A percentile compares a stretch with the other conserved stretches of the same genome.
These are phyloP conservation scores for Annulohypoxylon nitens DNA, from an alignment of 495 filamentous ascomycete genomes.

Conservation along the genomic window DNA sequence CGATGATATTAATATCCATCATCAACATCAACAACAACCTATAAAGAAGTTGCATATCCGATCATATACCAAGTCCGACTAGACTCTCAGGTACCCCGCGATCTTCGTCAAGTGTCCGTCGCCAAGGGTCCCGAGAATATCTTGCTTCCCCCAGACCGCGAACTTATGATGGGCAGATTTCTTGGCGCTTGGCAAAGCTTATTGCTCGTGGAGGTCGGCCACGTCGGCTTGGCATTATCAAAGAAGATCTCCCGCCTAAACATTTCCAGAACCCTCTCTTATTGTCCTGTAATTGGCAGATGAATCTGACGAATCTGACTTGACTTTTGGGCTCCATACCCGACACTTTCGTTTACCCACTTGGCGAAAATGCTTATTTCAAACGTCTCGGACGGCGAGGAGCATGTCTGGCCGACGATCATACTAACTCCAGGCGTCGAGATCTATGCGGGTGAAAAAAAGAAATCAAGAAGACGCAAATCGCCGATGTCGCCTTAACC, in stretches of 20 bases:
- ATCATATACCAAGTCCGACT: constrained; percentile 29
- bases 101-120: constrained; percentile 33
- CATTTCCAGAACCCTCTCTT: constrained; percentile 6
- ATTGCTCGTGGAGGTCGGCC: constrained; percentile 46
- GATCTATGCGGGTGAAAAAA: not conserved
- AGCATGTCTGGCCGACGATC: not conserved
- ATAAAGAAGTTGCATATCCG: constrained; percentile 6
- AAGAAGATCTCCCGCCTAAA: constrained; percentile 34
- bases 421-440: not conserved
- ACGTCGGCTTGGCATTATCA: constrained; percentile 45
- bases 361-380: constrained; percentile 32
- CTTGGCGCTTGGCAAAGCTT: constrained; percentile 54
- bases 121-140: constrained; percentile 40
- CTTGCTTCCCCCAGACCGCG: constrained; percentile 37
- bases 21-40: not conserved
- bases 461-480: not conserved
- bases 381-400: constrained; percentile 1
- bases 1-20: not conserved
- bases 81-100: constrained; percentile 36
- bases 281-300: constrained; percentile 20
- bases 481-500: not conserved
- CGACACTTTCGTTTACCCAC: constrained; percentile 16
- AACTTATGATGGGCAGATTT: constrained; percentile 28
- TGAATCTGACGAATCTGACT: constrained; percentile 5
- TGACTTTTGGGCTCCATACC: constrained; percentile 10